Conservation (phyloP, 345 rosid genomes). For the Moricandia arvensis region DNA sequence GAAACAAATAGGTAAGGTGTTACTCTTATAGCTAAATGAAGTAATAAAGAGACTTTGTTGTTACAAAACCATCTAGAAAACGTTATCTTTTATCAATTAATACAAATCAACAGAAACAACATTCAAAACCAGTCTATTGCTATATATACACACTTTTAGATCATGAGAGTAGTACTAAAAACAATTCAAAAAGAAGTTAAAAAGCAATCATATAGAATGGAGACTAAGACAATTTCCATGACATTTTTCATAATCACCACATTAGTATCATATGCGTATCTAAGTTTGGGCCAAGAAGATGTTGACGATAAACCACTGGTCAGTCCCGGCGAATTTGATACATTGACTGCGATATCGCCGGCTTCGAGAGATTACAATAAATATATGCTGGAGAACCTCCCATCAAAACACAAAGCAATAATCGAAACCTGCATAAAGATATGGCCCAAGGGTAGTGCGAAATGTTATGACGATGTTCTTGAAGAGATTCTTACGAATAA, state of each 20-base stretch:
- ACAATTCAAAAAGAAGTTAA: not conserved
- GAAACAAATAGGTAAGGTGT: not conserved
- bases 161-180: not conserved
- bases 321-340: not conserved
- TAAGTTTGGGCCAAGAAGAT: not conserved
- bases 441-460: not conserved
- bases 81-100: not conserved
- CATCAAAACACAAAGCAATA: not conserved
- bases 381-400: not conserved
- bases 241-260: not conserved
- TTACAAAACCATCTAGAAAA: not conserved
- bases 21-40: not conserved
- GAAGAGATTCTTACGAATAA: not conserved
- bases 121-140: not conserved
- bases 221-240: not conserved
- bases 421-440: not conserved
- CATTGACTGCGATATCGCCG: not conserved
- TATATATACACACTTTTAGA: not conserved
- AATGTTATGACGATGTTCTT: not conserved
- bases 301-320: not conserved
- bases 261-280: not conserved
- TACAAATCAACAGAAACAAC: not conserved
- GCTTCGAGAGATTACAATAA: not conserved
- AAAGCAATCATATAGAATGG: not conserved
- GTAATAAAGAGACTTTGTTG: not conserved